These are phyloP conservation scores for Colletotrichum theobromicola DNA, from an alignment of 2,329 filamentous ascomycete genomes.

Conservation along the genomic window DNA sequence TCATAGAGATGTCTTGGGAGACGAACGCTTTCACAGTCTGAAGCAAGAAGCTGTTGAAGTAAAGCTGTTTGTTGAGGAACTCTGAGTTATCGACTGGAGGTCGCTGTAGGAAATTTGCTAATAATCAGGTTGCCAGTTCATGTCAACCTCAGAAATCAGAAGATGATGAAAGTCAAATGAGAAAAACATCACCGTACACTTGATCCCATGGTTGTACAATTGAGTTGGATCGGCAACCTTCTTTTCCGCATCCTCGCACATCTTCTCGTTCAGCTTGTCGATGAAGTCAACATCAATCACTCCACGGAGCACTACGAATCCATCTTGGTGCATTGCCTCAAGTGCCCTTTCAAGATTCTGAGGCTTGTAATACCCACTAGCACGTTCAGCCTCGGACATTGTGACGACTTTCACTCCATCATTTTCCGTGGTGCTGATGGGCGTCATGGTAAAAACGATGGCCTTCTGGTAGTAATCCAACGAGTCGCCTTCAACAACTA, in stretches of 20 bases:
- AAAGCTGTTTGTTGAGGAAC: neutral
- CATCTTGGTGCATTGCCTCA: slow-evolving; percentile 55
- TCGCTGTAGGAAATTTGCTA: neutral
- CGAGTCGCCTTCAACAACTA: neutral
- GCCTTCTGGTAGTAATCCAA: neutral
- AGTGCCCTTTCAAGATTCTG: slow-evolving; percentile 60
- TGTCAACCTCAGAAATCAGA: neutral
- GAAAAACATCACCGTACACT: slow-evolving; percentile 43
- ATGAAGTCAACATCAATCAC: slow-evolving; percentile 55
- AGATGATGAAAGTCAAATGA: neutral
- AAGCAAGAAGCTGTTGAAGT: neutral
- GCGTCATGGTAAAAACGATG: neutral
- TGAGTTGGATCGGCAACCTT: slow-evolving; percentile 57
- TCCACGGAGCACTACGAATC: slow-evolving; percentile 60
- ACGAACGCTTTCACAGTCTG: neutral
- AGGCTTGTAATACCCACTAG: neutral
- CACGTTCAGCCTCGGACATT: neutral
- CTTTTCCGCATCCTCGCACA: slow-evolving; percentile 60
- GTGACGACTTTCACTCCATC: neutral
- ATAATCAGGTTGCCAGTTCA: neutral
- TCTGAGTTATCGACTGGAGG: neutral
- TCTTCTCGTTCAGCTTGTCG: slow-evolving; percentile 60
- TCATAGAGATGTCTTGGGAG: neutral
- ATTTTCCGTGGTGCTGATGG: neutral
- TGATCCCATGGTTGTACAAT: slow-evolving; percentile 65